Evolutionary conservation across 345 rosid genomes (phyloP).

Genomic region (Citrus reticulata): DNA sequence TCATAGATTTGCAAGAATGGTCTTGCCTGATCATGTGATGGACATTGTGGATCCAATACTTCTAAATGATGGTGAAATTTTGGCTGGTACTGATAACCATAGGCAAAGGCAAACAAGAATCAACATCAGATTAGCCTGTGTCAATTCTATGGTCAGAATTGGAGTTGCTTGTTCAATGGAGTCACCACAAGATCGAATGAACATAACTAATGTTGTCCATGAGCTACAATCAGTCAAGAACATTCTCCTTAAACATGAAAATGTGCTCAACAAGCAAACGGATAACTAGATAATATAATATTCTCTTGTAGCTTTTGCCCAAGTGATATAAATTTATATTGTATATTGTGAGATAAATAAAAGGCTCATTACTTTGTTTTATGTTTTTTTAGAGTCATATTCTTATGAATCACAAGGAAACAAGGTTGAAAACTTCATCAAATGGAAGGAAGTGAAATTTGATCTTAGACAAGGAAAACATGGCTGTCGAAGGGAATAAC

Average conservation of each 20-base stretch:
- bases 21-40: constrained; percentile 7
- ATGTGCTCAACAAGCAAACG: neutral
- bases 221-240: neutral
- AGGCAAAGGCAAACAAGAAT: neutral
- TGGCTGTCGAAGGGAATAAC: too few relatives aligned
- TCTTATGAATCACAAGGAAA: too few relatives aligned
- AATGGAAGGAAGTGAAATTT: too few relatives aligned
- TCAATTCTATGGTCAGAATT: constrained; percentile 8
- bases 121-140: neutral
- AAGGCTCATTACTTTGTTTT: too few relatives aligned
- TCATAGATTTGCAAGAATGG: constrained; percentile 6
- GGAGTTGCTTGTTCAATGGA: constrained; percentile 26
- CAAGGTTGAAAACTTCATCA: too few relatives aligned
- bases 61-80: neutral
- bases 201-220: neutral
- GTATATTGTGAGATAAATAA: too few relatives aligned
- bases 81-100: too few relatives aligned
- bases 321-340: too few relatives aligned
- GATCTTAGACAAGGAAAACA: too few relatives aligned
- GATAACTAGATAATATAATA: neutral
- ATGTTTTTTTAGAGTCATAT: too few relatives aligned
- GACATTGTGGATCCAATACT: constrained; percentile 18
- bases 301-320: neutral
- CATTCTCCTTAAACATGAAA: neutral
- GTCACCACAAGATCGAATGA: constrained; percentile 4